Conservation (phyloP, 106 monocot species). For the Dioscorea alata region DNA sequence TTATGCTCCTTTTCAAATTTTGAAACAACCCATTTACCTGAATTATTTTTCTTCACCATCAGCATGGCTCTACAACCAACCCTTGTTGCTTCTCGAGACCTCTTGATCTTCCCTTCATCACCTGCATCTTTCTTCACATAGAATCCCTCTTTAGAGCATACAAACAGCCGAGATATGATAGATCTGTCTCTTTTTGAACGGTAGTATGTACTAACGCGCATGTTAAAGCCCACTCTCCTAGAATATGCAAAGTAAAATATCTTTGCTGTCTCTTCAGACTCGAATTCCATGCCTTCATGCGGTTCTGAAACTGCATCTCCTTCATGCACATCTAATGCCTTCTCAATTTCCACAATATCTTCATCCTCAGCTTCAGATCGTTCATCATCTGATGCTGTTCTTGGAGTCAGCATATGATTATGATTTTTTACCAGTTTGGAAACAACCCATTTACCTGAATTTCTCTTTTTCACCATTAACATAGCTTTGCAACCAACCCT, state of each 20-base stretch:
- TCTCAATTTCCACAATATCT: slow-evolving; percentile 29
- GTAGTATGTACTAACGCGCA: slow-evolving; percentile 66
- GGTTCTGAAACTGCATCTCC: slow-evolving; percentile 34
- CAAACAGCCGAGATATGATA: slow-evolving; percentile 51
- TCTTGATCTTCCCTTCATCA: slow-evolving; percentile 31
- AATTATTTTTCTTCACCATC: slow-evolving; percentile 53
- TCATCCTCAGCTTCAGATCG: slow-evolving; percentile 34
- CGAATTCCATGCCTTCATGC: slow-evolving; percentile 61
- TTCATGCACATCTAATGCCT: slow-evolving; percentile 1
- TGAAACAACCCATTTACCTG: slow-evolving; percentile 53
- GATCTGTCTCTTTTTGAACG: slow-evolving; percentile 54
- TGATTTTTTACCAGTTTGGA: slow-evolving; percentile 53
- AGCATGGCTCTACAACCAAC: slow-evolving; percentile 65
- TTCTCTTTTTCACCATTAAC: slow-evolving; percentile 57
- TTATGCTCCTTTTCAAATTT: slow-evolving; percentile 60
- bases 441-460: slow-evolving; percentile 51
- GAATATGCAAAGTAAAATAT: slow-evolving; percentile 54
- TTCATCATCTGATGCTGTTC: slow-evolving; percentile 35
- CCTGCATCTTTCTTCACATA: slow-evolving; percentile 41
- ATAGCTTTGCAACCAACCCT: slow-evolving; percentile 66
- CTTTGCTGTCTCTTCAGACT: slow-evolving; percentile 48
- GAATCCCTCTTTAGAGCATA: slow-evolving; percentile 59
- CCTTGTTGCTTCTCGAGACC: slow-evolving; percentile 42
- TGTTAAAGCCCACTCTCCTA: slow-evolving; percentile 42
- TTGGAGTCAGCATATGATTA: slow-evolving; percentile 35